phyloP scores from a whole-genome alignment of 257 asterid genomes.

The Fraxinus americana region DNA sequence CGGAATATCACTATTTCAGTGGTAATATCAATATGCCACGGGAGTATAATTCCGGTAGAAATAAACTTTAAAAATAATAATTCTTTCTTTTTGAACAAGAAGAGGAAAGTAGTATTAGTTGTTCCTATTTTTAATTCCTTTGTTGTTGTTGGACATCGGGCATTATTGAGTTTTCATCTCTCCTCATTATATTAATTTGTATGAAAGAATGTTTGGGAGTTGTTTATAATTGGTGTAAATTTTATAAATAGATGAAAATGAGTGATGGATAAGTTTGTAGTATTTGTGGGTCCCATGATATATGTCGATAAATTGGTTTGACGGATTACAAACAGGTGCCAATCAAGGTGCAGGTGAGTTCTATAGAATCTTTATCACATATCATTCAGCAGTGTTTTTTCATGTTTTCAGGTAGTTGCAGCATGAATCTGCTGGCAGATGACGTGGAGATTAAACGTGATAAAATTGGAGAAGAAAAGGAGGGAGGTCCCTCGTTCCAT shows the following conservation, averaged over 20 bases:
- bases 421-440: constrained; percentile 49
- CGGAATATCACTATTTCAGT: neutral
- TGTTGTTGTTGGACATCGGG: neutral
- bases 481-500: constrained; percentile 39
- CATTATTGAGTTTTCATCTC: neutral
- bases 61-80: neutral
- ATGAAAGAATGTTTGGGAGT: too few species aligned
- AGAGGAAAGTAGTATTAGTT: neutral
- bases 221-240: too few species aligned
- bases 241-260: too few species aligned
- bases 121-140: neutral
- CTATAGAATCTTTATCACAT: neutral
- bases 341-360: neutral
- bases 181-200: neutral
- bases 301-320: neutral
- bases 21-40: neutral
- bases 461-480: constrained; percentile 50
- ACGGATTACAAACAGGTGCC: neutral
- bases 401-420: neutral
- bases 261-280: too few species aligned
- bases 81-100: neutral
- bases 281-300: too few species aligned
- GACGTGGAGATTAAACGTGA: constrained; percentile 42
- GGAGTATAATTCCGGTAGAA: neutral
- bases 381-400: neutral